phyloP scores from a whole-genome alignment of 345 rosid species.

The Euphorbia peplus region DNA sequence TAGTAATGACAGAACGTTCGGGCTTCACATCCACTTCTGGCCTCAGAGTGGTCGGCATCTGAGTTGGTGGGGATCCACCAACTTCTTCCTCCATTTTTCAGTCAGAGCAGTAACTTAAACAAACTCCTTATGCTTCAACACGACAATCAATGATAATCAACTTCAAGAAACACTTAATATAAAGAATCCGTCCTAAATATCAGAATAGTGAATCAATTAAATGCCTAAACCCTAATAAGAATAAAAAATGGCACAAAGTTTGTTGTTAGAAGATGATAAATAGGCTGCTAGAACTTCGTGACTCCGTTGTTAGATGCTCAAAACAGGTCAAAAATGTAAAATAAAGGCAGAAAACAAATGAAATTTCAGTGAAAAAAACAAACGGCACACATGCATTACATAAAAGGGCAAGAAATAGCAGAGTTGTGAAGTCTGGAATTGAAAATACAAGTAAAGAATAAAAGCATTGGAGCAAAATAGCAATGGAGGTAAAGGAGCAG shows the following conservation, averaged over 20 bases:
- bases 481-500: background rate
- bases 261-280: no score
- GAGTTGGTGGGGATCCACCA: conserved; percentile 27
- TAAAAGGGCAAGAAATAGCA: no score
- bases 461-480: background rate
- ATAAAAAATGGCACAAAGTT: no score
- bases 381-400: background rate
- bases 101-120: background rate
- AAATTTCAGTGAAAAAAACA: no score
- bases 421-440: no score
- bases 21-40: conserved; percentile 37
- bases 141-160: background rate
- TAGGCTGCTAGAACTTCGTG: no score
- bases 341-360: background rate
- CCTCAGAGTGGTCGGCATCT: conserved; percentile 26
- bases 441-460: no score
- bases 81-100: conserved; percentile 45
- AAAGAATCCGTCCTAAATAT: background rate
- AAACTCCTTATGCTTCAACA: background rate
- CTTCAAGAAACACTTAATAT: no score
- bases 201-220: background rate
- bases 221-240: no score
- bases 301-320: background rate
- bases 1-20: conserved; percentile 42
- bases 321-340: no score